Conservation (phyloP, 768 basidiomycete genomes). For the Termitomyces eurrhizus region DNA sequence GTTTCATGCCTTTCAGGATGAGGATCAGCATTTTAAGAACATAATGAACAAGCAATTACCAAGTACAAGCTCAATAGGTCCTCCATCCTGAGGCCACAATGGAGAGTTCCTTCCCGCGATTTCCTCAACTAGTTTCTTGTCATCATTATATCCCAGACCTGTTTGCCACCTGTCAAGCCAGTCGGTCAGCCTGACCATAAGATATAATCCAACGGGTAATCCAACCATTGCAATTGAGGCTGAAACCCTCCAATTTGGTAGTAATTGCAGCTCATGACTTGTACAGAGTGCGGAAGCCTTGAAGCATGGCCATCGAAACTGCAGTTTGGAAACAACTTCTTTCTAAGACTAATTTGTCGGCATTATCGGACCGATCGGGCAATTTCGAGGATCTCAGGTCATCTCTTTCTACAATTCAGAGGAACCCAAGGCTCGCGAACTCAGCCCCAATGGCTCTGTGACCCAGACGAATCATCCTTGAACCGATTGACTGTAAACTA, state of each 20-base stretch:
- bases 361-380: not conserved
- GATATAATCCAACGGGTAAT: not conserved
- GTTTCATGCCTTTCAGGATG: conserved; percentile 21
- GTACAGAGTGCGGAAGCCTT: not conserved
- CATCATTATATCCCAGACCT: conserved; percentile 22
- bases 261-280: conserved; percentile 15
- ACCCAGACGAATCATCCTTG: not conserved
- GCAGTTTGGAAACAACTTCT: not conserved
- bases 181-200: not conserved
- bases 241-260: conserved; percentile 26
- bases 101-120: conserved; percentile 26
- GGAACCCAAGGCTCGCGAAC: not conserved
- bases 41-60: conserved; percentile 24
- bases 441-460: not conserved
- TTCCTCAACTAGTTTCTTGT: conserved; percentile 28
- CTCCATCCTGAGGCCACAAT: conserved; percentile 20
- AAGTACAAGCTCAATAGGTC: conserved; percentile 36
- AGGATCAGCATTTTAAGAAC: not conserved
- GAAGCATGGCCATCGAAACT: not conserved
- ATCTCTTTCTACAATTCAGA: not conserved
- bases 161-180: not conserved
- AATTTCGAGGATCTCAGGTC: not conserved
- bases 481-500: not conserved
- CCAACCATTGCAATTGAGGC: conserved; percentile 22
- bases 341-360: not conserved